phyloP scores from a whole-genome alignment of 2,329 filamentous ascomycete species.

The Neobulgaria alba region DNA sequence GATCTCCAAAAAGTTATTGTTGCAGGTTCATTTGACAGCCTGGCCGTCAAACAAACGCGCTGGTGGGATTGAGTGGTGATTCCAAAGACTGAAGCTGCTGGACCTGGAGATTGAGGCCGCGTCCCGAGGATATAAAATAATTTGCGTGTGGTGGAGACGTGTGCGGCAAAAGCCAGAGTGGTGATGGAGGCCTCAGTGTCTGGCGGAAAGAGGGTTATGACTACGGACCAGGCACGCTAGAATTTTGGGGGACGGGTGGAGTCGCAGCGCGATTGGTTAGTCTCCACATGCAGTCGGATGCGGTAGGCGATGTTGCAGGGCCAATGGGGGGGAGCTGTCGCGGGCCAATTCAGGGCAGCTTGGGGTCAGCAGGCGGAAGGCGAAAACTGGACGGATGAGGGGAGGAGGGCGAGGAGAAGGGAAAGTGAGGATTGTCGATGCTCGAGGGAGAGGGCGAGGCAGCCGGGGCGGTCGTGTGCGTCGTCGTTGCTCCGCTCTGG shows the following conservation, averaged over 20 bases:
- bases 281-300: not conserved
- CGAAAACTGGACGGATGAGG: too few relatives aligned
- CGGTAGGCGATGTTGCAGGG: too few relatives aligned
- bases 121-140: not conserved
- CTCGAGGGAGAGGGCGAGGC: too few relatives aligned
- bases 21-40: conserved; percentile 99
- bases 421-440: too few relatives aligned
- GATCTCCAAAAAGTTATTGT: conserved; percentile 22
- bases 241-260: not conserved
- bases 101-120: not conserved
- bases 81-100: conserved; percentile 1
- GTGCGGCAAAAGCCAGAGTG: not conserved
- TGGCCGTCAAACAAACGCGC: conserved; percentile 92
- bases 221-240: not conserved
- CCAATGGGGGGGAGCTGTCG: too few relatives aligned
- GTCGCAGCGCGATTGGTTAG: not conserved
- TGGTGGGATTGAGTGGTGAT: conserved; percentile 28
- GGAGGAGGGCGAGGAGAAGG: too few relatives aligned
- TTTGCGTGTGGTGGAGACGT: not conserved
- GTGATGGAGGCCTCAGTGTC: not conserved
- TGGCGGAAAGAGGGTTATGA: not conserved
- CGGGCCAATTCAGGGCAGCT: too few relatives aligned
- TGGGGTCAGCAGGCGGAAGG: too few relatives aligned
- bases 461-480: too few relatives aligned
- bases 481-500: too few relatives aligned